Evolutionary conservation across 2,329 filamentous ascomycete genomes (phyloP).

Genomic region (Diaporthe vaccinii): DNA sequence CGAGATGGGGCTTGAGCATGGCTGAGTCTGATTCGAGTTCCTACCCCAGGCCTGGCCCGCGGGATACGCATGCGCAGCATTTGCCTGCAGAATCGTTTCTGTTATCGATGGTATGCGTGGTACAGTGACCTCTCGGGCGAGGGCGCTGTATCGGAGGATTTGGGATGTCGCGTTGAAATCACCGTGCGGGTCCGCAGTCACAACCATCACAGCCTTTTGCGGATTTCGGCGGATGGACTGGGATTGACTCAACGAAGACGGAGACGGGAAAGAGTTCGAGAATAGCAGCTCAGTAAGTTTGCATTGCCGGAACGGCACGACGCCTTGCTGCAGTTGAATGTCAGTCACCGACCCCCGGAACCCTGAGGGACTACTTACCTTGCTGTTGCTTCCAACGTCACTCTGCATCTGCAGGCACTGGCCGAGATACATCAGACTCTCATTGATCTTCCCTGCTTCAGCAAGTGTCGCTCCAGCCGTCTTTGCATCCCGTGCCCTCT

Average conservation of each 20-base stretch:
- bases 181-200: conserved; percentile 91
- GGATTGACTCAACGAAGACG: conserved; percentile 55
- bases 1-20: conserved; percentile 48
- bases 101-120: conserved; percentile 88
- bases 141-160: conserved; percentile 92
- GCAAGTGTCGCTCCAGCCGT: conserved; percentile 92
- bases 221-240: conserved; percentile 71
- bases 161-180: conserved; percentile 98
- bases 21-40: conserved; percentile 44
- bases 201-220: conserved; percentile 95
- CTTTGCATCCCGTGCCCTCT: conserved; percentile 92
- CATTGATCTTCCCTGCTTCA: conserved; percentile 98
- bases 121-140: conserved; percentile 93
- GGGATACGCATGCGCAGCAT: conserved; percentile 50
- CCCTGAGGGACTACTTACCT: conserved; percentile 63
- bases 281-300: conserved; percentile 89
- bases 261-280: conserved; percentile 86
- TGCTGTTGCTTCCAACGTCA: conserved; percentile 79
- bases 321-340: conserved; percentile 66
- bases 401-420: conserved; percentile 97
- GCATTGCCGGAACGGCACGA: conserved; percentile 86
- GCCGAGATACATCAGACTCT: conserved; percentile 97
- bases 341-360: neutral
- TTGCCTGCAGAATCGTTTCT: conserved; percentile 71
- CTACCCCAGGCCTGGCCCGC: conserved; percentile 39